Evolutionary conservation across 148 eudicot species (phyloP).

Genomic region (Chenopodium album): DNA sequence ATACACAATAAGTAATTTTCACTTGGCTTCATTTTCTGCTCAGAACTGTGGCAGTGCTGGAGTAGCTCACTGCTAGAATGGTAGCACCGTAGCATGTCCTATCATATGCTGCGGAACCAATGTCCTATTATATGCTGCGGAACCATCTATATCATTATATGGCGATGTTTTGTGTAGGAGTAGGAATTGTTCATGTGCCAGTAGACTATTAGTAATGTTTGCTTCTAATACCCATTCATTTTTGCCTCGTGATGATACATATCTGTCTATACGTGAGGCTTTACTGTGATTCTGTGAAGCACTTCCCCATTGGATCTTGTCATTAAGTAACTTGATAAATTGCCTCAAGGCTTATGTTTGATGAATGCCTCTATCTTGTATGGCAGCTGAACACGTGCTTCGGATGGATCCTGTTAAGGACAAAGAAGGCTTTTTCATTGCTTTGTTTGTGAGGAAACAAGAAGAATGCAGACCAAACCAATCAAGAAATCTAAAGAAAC

Average conservation of each 20-base stretch:
- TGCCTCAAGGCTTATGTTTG: neutral
- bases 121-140: neutral
- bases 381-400: constrained; percentile 73
- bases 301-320: no score
- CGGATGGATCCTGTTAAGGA: constrained; percentile 69
- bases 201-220: no score
- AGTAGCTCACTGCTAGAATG: neutral
- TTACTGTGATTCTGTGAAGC: no score
- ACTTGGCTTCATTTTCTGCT: neutral
- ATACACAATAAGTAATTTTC: neutral
- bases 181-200: no score
- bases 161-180: neutral
- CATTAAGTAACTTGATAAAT: no score
- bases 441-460: constrained; percentile 51
- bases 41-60: neutral
- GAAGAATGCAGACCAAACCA: neutral
- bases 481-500: neutral
- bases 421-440: constrained; percentile 93
- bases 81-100: neutral
- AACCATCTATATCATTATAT: neutral
- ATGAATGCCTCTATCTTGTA: neutral
- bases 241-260: neutral
- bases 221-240: neutral
- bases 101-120: neutral
- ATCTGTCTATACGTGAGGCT: neutral